Percentiles rank a stretch among this genome's conserved stretches.
These are phyloP conservation scores for Penstemon newberryi DNA, from an alignment of 257 asterid genomes.

Conservation along the genomic window DNA sequence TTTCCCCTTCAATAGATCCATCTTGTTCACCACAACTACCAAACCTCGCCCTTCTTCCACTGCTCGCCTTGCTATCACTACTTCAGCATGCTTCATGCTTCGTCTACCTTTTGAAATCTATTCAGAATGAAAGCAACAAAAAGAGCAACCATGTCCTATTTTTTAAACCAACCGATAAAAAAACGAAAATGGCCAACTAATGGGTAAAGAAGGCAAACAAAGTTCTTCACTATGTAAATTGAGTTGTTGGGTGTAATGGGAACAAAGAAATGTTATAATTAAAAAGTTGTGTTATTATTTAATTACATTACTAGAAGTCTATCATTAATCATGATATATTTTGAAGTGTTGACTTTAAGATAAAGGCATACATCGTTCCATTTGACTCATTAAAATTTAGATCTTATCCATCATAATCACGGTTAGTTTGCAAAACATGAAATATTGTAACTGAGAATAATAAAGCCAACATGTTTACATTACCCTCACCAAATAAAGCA, in stretches of 20 bases:
- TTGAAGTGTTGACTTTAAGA: neutral
- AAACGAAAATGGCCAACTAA: neutral
- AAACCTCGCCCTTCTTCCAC: constrained; percentile 94
- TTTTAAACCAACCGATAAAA: neutral
- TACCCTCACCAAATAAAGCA: constrained; percentile 10
- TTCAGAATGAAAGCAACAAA: constrained; percentile 23
- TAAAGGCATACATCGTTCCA: constrained; percentile 3
- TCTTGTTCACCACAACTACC: constrained; percentile 87
- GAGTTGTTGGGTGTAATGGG: too few relatives aligned
- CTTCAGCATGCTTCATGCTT: constrained; percentile 96
- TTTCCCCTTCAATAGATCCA: constrained; percentile 75
- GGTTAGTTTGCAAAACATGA: constrained; percentile 18
- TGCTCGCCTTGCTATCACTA: constrained; percentile 92
- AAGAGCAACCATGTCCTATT: neutral
- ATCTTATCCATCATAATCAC: neutral
- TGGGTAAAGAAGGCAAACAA: constrained; percentile 2
- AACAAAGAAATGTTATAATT: too few relatives aligned
- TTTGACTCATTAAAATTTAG: neutral
- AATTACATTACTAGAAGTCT: neutral
- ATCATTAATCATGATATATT: neutral
- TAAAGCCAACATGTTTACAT: neutral
- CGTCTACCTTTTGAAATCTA: constrained; percentile 71
- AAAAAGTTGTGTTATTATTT: neutral
- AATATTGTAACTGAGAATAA: neutral
- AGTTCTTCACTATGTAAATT: constrained; percentile 17